Evolutionary conservation across 2,329 filamentous ascomycete genomes (phyloP), one percentile per base, ranked within the genome.

Genomic region (Immersiporthe knoxdaviesiana): DNA sequence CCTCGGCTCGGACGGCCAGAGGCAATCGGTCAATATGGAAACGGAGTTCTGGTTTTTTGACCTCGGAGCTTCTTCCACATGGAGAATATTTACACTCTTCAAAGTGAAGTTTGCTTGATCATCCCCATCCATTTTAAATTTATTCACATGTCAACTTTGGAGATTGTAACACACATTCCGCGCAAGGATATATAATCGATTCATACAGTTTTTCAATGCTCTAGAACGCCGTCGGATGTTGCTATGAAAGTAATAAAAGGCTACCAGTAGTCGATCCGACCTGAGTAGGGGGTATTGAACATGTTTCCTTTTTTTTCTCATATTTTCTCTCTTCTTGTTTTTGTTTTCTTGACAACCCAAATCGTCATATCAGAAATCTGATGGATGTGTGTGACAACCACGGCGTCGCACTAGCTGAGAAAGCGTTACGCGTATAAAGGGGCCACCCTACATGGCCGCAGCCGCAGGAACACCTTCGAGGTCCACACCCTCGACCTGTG

Each of bases 401-500:
- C 27, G 12, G 30, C 12, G 27, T 16, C 52, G 30, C 24, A n/a
- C 52, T 32, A 16, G 52, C 52, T 30, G 12, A 54, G n/a, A 54
- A 54, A 11, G 47, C 47, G n/a, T 54, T 24, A 24, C n/a, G n/a
- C 12, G n/a, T 24, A 30, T 27, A 6, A 27, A n/a, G n/a, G n/a
- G n/a, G 44, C 27, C 14, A 32, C 30, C n/a, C 35, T 65, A 64
- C 18, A 56, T 52, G 24, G n/a, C 50, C 64, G 24, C 35, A 18
- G 63, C 68, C 14, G 32, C 37, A 5, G 84, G 85, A 41, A 84
- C 84, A 16, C 82, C 81, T 16, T 89, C 87, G 11, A 89, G 80
- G 73, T 89, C 87, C 58, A 89, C 82, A 10, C 78, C 82, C 69
- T 84, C 81, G 32, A 89, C 83, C 58, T 79, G 78, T 59, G 77